Base-by-base conservation (phyloP, 768 basidiomycete species). In the Hortiboletus flavorubellus region DNA sequence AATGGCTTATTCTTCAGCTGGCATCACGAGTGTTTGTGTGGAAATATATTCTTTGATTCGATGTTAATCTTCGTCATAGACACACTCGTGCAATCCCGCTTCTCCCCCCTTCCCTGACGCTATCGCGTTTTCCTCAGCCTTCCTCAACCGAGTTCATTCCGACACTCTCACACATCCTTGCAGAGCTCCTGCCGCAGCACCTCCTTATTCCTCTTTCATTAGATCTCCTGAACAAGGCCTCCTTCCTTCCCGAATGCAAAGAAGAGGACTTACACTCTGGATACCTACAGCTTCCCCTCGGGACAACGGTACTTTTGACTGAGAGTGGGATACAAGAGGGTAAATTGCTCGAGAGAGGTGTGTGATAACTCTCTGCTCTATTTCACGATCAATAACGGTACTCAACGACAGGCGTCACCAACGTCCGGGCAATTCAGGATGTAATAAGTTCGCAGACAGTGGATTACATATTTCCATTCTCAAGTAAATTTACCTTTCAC, bases 231-330 rank as follows among this genome's bases (percentile, higher is more conserved):
- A 92, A 93, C 64, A 74, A 72, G 23, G 74, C 68, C 0, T 62
- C 69, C 2, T 91, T 89, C 63, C 70, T 69, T 33, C 91, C 90
- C 0, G 84, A 87, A 63, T 79, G 79, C 60, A 84, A 82, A 45
- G 82, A 84, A 54, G 80, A 90, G 46, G 89, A 91, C 60, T 72
- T 93, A 5, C 83, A 86, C 56, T 82, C 87, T 2, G 91, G 91
- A 3, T 79, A 78, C 59, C 74, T 93, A 29, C 91, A 93, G 64
- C 77, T 91, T 14, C 84, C 91, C 2, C 70, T 72, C 12, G 85
- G 86, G 4, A 80, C 81, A 7, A 65, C 80, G 3, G 71, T 87
- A 30, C 65, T 91, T 14, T 65, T 93, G 37, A 83, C 85, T 0
- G 91, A 93, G 64, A 75, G 75, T 53, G 82, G 79, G 4, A 72